phyloP scores from a whole-genome alignment of 2,329 filamentous ascomycete genomes.

The Elsinoe necatrix region DNA sequence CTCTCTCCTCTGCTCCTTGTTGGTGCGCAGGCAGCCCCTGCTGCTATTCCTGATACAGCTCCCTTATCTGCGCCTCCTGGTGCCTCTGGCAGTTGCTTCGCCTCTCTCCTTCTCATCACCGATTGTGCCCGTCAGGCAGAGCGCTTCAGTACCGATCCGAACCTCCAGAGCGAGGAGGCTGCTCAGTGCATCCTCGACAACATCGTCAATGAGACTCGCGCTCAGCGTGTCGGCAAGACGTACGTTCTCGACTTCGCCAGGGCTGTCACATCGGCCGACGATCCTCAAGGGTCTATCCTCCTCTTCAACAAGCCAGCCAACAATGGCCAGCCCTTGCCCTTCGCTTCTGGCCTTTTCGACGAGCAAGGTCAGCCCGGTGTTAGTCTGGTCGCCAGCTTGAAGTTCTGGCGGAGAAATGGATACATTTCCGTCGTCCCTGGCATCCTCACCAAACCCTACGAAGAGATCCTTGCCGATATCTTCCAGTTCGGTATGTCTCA shows the following conservation, averaged over 20 bases:
- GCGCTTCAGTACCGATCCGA: background rate
- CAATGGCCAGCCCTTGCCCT: background rate
- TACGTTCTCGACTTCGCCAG: constrained; percentile 5
- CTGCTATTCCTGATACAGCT: background rate
- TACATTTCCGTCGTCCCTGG: constrained; percentile 1
- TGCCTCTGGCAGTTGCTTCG: constrained; percentile 3
- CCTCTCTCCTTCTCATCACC: constrained; percentile 3
- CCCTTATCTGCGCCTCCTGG: background rate
- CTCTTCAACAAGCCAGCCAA: constrained; percentile 10
- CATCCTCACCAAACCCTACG: constrained; percentile 3
- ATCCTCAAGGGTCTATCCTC: background rate
- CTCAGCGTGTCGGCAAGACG: constrained; percentile 11
- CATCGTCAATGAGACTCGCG: constrained; percentile 1
- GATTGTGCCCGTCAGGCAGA: constrained; percentile 12
- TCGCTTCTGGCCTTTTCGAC: background rate
- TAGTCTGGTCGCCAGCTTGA: background rate
- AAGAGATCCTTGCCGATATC: constrained; percentile 8
- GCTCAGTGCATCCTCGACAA: constrained; percentile 10
- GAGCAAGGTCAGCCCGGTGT: constrained; percentile 1
- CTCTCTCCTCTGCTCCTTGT: background rate
- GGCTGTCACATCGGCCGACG: background rate
- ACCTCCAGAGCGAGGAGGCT: constrained; percentile 1
- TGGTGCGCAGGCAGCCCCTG: background rate
- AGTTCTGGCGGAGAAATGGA: constrained; percentile 4
- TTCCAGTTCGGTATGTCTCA: constrained; percentile 5